Conservation (phyloP, 441 rosid genomes). For the Adansonia madagascariensis region DNA sequence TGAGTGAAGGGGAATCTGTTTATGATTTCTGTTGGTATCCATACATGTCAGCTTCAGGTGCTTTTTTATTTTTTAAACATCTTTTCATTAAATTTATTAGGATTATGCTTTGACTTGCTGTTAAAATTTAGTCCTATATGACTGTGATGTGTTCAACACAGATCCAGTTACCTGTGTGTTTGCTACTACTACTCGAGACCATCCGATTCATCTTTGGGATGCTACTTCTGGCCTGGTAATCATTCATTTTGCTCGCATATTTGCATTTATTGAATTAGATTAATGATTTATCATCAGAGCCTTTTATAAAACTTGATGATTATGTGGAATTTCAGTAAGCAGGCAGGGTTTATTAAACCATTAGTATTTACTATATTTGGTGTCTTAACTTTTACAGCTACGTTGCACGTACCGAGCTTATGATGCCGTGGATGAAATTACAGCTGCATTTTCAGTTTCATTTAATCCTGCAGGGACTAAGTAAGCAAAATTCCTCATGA, state of each 20-base stretch:
- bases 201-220: constrained; percentile 98
- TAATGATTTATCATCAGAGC: background rate
- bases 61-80: background rate
- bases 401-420: constrained; percentile 97
- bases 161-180: constrained; percentile 88
- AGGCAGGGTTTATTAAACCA: constrained; percentile 15
- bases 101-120: background rate
- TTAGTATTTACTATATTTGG: constrained; percentile 24
- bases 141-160: constrained; percentile 38
- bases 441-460: constrained; percentile 87
- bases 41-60: constrained; percentile 79
- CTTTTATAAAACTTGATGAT: constrained; percentile 21
- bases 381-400: constrained; percentile 59
- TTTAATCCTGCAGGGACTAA: constrained; percentile 84
- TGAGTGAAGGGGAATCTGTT: constrained; percentile 82
- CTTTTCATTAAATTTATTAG: background rate
- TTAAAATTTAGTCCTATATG: constrained; percentile 6
- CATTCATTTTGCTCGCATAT: constrained; percentile 18
- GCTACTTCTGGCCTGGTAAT: constrained; percentile 88
- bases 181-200: constrained; percentile 86
- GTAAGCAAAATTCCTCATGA: constrained; percentile 48
- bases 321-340: constrained; percentile 9
- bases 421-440: constrained; percentile 92
- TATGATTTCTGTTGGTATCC: constrained; percentile 96
- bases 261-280: background rate